Evolutionary conservation across 768 basidiomycete genomes (phyloP).

Genomic region (Mycena indigotica): DNA sequence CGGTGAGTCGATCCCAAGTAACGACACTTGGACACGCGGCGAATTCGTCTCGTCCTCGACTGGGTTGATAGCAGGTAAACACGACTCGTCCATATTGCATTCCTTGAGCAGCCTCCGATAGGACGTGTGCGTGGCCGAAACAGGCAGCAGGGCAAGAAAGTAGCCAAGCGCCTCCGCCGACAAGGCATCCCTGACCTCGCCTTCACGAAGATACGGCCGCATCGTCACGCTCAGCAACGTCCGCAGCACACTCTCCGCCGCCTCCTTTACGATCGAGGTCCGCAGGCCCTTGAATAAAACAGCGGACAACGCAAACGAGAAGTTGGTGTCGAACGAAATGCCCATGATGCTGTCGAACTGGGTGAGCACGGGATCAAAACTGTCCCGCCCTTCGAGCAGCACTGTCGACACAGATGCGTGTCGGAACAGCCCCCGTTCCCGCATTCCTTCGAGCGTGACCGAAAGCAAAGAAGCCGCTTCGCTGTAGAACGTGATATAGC

Average conservation of each 20-base stretch:
- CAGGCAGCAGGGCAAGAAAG: conserved; percentile 76
- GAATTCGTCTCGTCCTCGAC: conserved; percentile 46
- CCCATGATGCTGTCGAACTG: no score
- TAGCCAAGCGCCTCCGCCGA: conserved; percentile 69
- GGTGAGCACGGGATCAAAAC: conserved; percentile 65
- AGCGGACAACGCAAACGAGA: no score
- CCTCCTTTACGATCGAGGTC: conserved; percentile 60
- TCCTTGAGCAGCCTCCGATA: conserved; percentile 65
- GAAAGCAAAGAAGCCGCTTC: conserved; percentile 73
- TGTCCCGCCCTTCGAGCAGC: conserved; percentile 63
- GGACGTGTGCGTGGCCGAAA: no score
- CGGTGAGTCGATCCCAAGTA: conserved; percentile 64
- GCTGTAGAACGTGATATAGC: conserved; percentile 67
- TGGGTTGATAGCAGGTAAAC: conserved; percentile 35
- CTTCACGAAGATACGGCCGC: conserved; percentile 36
- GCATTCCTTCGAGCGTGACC: conserved; percentile 69
- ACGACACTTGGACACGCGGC: conserved; percentile 54
- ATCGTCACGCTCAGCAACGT: conserved; percentile 66
- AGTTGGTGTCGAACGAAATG: no score
- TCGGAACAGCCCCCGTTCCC: conserved; percentile 60
- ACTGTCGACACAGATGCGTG: no score
- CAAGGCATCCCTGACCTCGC: no score
- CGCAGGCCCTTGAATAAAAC: conserved; percentile 88
- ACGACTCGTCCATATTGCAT: conserved; percentile 53
- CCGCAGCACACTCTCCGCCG: conserved; percentile 62